phyloP scores from a whole-genome alignment of 441 rosid species.

The Bruguiera hainesii region DNA sequence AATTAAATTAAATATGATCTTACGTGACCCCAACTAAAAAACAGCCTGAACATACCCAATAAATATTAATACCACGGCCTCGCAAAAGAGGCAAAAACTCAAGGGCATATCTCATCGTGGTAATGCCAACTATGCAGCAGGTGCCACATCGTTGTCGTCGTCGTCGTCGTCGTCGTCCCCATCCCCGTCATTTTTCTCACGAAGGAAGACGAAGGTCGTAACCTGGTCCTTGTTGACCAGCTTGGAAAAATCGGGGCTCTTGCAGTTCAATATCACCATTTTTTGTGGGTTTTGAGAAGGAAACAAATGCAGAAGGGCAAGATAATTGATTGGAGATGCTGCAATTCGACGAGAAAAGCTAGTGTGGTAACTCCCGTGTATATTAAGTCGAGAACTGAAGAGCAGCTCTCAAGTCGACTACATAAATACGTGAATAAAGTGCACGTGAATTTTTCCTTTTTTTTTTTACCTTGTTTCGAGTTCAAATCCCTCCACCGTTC shows the following conservation, averaged over 20 bases:
- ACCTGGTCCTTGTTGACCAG: not conserved
- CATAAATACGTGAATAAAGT: too few species aligned
- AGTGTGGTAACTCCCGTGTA: not conserved
- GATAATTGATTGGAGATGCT: not conserved
- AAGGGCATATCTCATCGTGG: too few species aligned
- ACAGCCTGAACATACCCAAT: too few species aligned
- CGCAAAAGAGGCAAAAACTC: too few species aligned
- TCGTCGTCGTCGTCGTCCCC: conserved; percentile 17
- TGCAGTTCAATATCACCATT: conserved; percentile 7
- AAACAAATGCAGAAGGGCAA: not conserved
- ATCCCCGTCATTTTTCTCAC: not conserved
- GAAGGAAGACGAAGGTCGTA: not conserved
- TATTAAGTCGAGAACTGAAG: not conserved
- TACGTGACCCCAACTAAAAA: too few species aligned
- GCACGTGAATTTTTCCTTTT: too few species aligned
- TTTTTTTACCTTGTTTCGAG: too few species aligned
- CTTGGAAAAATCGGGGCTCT: not conserved
- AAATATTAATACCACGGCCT: too few species aligned
- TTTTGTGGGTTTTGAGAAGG: not conserved
- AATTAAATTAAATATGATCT: too few species aligned
- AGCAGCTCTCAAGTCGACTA: too few species aligned
- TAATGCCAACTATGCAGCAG: conserved; percentile 2
- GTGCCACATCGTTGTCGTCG: conserved; percentile 10
- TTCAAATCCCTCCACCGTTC: too few species aligned
- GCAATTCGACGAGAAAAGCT: not conserved